Evolutionary conservation across 805 yeast species (phyloP), one percentile per base, ranked within the genome.

Genomic region (Pichia sporocuriosa): DNA sequence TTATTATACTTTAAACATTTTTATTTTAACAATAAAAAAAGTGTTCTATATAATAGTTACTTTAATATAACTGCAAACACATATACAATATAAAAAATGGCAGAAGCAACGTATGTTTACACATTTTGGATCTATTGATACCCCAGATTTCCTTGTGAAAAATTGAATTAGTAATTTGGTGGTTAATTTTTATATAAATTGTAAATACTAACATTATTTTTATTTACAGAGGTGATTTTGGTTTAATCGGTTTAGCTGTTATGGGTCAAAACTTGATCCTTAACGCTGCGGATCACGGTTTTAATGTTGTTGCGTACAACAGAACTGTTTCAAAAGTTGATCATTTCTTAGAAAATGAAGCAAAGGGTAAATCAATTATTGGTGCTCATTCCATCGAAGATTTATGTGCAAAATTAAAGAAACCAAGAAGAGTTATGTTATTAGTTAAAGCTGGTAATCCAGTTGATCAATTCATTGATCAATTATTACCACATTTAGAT

Each of bases 261-360:
- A 90, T 90, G 98, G 98, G 98, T 70, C 95, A 85, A 77, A 90
- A 90, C 79, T 75, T 90, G 77, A 87, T 90, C 66, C 77, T 90
- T 55, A 90, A 90, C 70, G 95, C 94, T 62, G 98, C 98, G 56
- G 98, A 90, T 77, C 95, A 90, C 73, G 97, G 97, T 46, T 90
- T 78, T 77, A 87, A 96, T 53, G 97, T 93, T 59, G 96, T 87
- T 61, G 97, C 97, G 49, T 93, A 77, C 84, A 90, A 90, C 93
- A 87, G 98, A 81, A 93, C 97, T 47, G 86, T 81, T 48, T 69
- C 95, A 40, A 90, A 87, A 73, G 98, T 93, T 55, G 97, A 93
- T 68, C 87, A 84, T 61, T 90, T 90, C 72, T 65, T 90, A 58
- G 94, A 61, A 45, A 83, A 87, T 68, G 97, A 88, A 75, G 98